These are phyloP conservation scores for Triticum turgidum DNA, from an alignment of 176 grass and related monocot species.

Conservation along the genomic window DNA sequence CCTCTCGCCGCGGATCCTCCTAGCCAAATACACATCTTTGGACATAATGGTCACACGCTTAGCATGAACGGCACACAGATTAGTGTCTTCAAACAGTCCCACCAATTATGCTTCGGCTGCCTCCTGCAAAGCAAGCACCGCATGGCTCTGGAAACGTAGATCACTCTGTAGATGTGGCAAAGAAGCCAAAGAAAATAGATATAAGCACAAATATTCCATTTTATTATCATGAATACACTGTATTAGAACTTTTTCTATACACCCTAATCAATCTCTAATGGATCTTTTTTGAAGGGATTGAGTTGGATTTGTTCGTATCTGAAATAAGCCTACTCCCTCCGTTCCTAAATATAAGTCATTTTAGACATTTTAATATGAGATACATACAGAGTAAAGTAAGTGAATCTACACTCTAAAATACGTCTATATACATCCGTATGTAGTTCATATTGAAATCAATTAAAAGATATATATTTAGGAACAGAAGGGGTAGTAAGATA, in stretches of 20 bases:
- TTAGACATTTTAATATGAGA: too few relatives aligned
- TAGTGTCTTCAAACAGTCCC: slow-evolving; percentile 38
- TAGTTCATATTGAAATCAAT: too few relatives aligned
- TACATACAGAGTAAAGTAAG: too few relatives aligned
- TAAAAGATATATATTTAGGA: too few relatives aligned
- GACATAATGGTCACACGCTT: slow-evolving; percentile 40
- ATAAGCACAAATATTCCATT: background rate
- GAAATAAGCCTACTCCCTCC: too few relatives aligned
- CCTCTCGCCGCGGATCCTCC: slow-evolving; percentile 37
- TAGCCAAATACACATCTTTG: slow-evolving; percentile 37
- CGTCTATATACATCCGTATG: too few relatives aligned
- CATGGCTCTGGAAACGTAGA: background rate
- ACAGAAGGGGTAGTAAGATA: background rate
- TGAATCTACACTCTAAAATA: too few relatives aligned
- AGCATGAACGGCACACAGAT: slow-evolving; percentile 39
- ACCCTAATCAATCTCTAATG: background rate
- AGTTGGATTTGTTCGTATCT: background rate
- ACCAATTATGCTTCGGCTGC: slow-evolving; percentile 33
- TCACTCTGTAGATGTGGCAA: slow-evolving; percentile 17
- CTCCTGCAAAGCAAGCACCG: slow-evolving; percentile 23
- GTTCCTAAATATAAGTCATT: too few relatives aligned
- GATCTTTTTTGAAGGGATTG: background rate
- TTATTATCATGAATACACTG: background rate
- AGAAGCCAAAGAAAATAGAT: background rate
- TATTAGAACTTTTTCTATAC: background rate